Evolutionary conservation across 176 grass and related monocot genomes (phyloP), one percentile per base, ranked within the genome.

Genomic region (Secale cereale): DNA sequence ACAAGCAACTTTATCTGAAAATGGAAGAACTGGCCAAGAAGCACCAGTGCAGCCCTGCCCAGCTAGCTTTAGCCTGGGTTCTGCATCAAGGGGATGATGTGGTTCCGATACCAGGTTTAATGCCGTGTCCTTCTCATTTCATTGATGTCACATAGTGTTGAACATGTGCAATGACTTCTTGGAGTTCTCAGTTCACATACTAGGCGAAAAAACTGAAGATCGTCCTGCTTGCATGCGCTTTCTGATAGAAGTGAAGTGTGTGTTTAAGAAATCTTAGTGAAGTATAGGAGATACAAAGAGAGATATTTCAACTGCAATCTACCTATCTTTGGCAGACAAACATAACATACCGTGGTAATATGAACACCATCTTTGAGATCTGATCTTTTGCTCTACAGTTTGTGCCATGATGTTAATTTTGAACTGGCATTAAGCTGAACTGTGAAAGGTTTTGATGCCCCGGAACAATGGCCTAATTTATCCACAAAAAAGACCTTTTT

Each of bases 41-140:
- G 78, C 90, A 97, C 59, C 82, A 94, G 43, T 91, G 95, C 29
- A 92, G 81, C 75, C 74, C 90, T 22, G 70, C 84, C 79, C 92
- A 92, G 65, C 78, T 97, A 74, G 95, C 95, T 88, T 57, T 92
- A 35, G 86, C 94, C 50, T 97, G 92, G 94, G 84, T 97, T 83
- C 73, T 94, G 19, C 88, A 92, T 76, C 95, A 94, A 91, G 95
- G 94, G 76, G 79, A 91, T 60, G 88, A 92, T 87, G 90, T 97
- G 32, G 92, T 86, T 78, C 95, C 90, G 6, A 91, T 97, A 69
- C 95, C 95, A 89, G 94, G 94, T 97, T 82, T 50, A 79, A 50
- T 66, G 59, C 77, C 73, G 16, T 23, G 31, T 32, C 39, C 45
- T 73, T 30, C 45, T 37, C 6, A 25, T 66, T 68, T 23, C 22